Percentiles rank a stretch among this genome's conserved stretches.
Conservation (phyloP, 352 stramenopile genomes). For the Globisporangium polare region DNA sequence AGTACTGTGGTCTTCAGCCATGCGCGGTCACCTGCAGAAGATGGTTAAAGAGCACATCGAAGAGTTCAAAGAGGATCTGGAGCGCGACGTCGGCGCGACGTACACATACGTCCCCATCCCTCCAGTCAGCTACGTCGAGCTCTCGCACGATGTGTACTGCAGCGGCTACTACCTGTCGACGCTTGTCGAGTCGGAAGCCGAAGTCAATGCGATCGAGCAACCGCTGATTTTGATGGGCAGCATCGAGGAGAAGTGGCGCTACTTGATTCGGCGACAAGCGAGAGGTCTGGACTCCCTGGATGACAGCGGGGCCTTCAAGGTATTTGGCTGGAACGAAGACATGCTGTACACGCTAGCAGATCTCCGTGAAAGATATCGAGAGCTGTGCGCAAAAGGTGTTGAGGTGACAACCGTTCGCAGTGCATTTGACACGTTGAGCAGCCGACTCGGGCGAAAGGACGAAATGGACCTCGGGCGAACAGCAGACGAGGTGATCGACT, state of each 20-base stretch:
- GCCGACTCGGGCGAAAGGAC: conserved; percentile 45
- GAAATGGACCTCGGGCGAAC: conserved; percentile 46
- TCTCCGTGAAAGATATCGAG: conserved; percentile 56
- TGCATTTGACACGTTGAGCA: conserved; percentile 60
- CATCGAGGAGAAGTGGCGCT: conserved; percentile 78
- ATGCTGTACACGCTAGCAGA: conserved; percentile 39
- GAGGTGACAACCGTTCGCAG: conserved; percentile 45
- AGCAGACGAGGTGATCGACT: conserved; percentile 66
- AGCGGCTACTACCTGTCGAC: conserved; percentile 73
- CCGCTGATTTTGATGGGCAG: conserved; percentile 70
- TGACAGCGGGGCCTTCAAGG: conserved; percentile 48
- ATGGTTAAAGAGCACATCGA: conserved; percentile 74
- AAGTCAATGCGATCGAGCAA: conserved; percentile 67
- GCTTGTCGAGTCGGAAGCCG: conserved; percentile 45
- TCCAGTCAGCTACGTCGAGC: conserved; percentile 60
- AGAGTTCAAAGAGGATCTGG: conserved; percentile 59
- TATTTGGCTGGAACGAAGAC: conserved; percentile 64
- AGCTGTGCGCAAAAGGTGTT: conserved; percentile 47
- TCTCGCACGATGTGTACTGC: conserved; percentile 75
- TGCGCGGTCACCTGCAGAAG: conserved; percentile 65
- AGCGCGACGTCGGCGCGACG: conserved; percentile 41
- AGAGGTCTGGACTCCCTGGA: conserved; percentile 42
- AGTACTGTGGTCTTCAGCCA: conserved; percentile 62
- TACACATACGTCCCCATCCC: conserved; percentile 69
- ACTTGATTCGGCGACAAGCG: conserved; percentile 42